These are phyloP conservation scores for Chondrus crispus DNA, from an alignment of 23 red algal species.

Conservation along the genomic window DNA sequence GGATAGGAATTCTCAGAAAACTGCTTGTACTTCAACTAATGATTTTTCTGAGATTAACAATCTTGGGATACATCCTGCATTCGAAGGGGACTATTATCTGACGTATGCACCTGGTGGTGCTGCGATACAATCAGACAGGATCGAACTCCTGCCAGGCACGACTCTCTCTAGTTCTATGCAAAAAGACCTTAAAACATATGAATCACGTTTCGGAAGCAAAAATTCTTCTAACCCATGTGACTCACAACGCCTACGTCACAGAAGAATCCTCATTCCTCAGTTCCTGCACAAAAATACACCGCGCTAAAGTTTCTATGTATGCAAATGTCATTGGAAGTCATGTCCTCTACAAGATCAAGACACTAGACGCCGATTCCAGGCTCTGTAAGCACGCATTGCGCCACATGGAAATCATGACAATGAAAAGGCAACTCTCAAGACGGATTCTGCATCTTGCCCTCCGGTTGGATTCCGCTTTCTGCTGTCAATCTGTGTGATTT, in stretches of 20 bases:
- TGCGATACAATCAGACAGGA: too few species aligned
- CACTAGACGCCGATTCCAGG: background rate
- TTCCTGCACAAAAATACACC: background rate
- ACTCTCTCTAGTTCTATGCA: too few species aligned
- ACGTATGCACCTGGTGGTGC: too few species aligned
- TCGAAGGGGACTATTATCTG: too few species aligned
- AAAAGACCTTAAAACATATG: too few species aligned
- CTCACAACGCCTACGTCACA: background rate
- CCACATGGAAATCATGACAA: conserved; percentile 2
- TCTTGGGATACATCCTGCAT: too few species aligned
- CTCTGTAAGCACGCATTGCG: background rate
- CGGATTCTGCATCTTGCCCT: background rate
- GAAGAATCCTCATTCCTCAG: background rate
- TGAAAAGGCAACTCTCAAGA: background rate
- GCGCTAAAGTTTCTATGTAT: background rate
- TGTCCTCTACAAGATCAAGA: conserved; percentile 2
- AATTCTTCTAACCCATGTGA: too few species aligned
- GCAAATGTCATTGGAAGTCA: background rate
- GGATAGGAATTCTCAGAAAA: too few species aligned
- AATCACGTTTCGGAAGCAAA: too few species aligned
- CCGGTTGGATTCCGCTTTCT: background rate
- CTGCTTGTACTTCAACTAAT: too few species aligned
- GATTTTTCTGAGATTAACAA: too few species aligned
- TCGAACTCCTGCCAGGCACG: too few species aligned
- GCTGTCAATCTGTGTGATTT: background rate